These are phyloP conservation scores for Candida lessepsii DNA, from an alignment of 805 yeast species.

Conservation along the genomic window DNA sequence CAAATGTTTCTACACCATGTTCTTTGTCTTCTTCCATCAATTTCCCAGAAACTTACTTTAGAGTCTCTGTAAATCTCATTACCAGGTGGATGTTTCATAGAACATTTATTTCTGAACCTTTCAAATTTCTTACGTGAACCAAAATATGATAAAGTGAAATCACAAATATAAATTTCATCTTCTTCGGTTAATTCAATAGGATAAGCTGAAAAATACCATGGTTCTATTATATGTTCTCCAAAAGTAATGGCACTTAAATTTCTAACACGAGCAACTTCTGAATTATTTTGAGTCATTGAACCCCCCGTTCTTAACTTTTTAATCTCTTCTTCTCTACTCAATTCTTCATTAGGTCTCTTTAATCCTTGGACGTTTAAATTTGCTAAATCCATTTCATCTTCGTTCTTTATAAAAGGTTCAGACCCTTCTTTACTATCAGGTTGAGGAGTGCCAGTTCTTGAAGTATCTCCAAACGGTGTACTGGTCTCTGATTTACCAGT, in stretches of 20 bases:
- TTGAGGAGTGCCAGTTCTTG: slow-evolving; percentile 23
- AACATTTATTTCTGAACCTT: slow-evolving; percentile 83
- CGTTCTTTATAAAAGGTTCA: slow-evolving; percentile 24
- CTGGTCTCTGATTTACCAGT: slow-evolving; percentile 1
- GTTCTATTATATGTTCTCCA: slow-evolving; percentile 91
- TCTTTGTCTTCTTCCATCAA: slow-evolving; percentile 93
- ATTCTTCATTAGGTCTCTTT: slow-evolving; percentile 61
- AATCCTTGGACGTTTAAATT: slow-evolving; percentile 82
- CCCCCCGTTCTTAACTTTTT: slow-evolving; percentile 92
- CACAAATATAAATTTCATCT: slow-evolving; percentile 87
- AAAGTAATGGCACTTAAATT: slow-evolving; percentile 75
- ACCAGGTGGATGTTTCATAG: slow-evolving; percentile 96
- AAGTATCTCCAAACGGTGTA: neutral
- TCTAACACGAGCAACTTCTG: slow-evolving; percentile 88
- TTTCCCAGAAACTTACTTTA: slow-evolving; percentile 91
- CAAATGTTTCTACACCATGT: slow-evolving; percentile 97
- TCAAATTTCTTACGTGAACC: slow-evolving; percentile 90
- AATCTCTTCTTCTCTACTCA: slow-evolving; percentile 87
- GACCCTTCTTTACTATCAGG: slow-evolving; percentile 28
- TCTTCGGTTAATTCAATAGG: slow-evolving; percentile 93
- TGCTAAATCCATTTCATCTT: slow-evolving; percentile 82
- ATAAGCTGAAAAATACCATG: slow-evolving; percentile 98
- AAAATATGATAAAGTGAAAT: slow-evolving; percentile 83
- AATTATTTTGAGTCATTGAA: slow-evolving; percentile 87
- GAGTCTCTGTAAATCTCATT: slow-evolving; percentile 95